Evolutionary conservation across 768 basidiomycete species (phyloP).

Genomic region (Naganishia onofrii): DNA sequence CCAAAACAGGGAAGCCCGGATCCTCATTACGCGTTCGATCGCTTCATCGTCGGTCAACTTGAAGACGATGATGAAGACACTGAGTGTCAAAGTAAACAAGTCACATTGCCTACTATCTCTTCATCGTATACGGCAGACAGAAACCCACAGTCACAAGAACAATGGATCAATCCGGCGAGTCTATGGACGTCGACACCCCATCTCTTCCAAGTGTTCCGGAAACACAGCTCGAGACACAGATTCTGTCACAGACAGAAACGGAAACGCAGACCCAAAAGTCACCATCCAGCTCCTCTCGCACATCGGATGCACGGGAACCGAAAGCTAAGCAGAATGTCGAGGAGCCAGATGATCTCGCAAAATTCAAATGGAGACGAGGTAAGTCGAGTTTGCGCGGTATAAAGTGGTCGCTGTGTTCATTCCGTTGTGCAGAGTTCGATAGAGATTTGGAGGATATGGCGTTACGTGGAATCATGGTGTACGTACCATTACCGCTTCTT

Average conservation of each 20-base stretch:
- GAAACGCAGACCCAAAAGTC: background rate
- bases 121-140: background rate
- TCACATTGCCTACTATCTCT: background rate
- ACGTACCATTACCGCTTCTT: background rate
- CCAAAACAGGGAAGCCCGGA: too few relatives aligned
- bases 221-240: background rate
- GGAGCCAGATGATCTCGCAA: slow-evolving; percentile 4
- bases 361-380: slow-evolving; percentile 15
- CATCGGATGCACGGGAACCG: background rate
- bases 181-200: background rate
- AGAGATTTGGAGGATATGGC: slow-evolving; percentile 18
- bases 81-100: background rate
- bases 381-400: background rate
- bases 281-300: slow-evolving; percentile 1
- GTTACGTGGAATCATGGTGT: slow-evolving; percentile 13
- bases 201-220: background rate
- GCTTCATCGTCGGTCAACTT: too few relatives aligned
- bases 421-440: background rate
- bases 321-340: background rate
- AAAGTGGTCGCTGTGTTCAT: background rate
- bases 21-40: too few relatives aligned
- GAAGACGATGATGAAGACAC: too few relatives aligned
- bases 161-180: background rate
- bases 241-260: background rate
- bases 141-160: background rate